phyloP scores from a whole-genome alignment of 192 early-diverging fungal species.

The Rhizophlyctis rosea region DNA sequence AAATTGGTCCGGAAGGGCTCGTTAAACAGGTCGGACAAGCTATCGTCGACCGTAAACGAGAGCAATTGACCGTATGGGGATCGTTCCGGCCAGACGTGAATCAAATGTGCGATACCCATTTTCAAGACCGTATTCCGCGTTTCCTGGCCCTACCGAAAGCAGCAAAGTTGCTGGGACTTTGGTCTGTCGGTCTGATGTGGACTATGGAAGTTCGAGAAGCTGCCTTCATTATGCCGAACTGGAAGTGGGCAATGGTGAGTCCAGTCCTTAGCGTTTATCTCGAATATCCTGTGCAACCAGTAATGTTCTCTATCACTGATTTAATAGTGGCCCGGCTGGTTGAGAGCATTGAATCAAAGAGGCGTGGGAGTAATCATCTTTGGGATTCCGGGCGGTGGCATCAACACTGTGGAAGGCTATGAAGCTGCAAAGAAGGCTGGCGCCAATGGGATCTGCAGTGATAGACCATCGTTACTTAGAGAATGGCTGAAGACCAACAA shows the following conservation, averaged over 20 bases:
- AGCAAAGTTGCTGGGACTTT: conserved; percentile 16
- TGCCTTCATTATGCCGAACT: conserved; percentile 41
- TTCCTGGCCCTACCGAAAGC: conserved; percentile 35
- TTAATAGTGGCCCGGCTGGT: conserved; percentile 29
- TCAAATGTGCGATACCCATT: conserved; percentile 32
- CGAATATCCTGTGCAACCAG: no score
- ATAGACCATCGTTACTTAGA: conserved; percentile 35
- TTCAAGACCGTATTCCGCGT: conserved; percentile 34
- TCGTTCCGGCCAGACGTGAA: conserved; percentile 22
- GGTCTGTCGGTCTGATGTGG: conserved; percentile 32
- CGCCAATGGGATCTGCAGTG: conserved; percentile 48
- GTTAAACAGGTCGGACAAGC: conserved; percentile 40
- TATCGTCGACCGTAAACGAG: conserved; percentile 30
- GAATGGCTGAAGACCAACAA: conserved; percentile 36
- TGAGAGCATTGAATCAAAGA: conserved; percentile 32
- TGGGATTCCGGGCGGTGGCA: conserved; percentile 42
- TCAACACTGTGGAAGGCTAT: conserved; percentile 40
- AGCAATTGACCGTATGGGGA: conserved; percentile 46
- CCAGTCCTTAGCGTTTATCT: conserved; percentile 11
- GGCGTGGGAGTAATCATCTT: conserved; percentile 45
- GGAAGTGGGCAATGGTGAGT: conserved; percentile 29
- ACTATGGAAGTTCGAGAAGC: conserved; percentile 36
- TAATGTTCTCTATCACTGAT: no score
- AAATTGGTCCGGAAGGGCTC: conserved; percentile 37
- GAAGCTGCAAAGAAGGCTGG: conserved; percentile 28